These are phyloP conservation scores for Ascochyta viciae-villosae DNA, from an alignment of 2,329 filamentous ascomycete genomes.

Conservation along the genomic window DNA sequence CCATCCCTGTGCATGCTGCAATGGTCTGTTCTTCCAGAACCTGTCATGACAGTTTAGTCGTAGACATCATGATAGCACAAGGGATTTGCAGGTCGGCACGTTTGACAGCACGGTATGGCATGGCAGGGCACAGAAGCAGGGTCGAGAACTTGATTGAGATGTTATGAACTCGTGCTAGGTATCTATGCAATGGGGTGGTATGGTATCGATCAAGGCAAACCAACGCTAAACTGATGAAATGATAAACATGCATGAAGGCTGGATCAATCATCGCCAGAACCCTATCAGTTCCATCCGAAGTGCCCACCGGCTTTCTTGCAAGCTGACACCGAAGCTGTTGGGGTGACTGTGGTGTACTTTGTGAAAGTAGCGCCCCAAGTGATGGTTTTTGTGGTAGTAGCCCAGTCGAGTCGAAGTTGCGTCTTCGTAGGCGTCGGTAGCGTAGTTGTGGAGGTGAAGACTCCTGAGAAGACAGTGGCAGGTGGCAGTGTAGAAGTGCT, in stretches of 20 bases:
- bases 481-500: constrained; percentile 43
- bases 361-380: constrained; percentile 47
- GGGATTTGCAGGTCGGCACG: background rate
- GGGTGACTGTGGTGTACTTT: constrained; percentile 45
- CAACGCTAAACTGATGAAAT: background rate
- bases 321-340: constrained; percentile 42
- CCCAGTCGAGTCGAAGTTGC: constrained; percentile 37
- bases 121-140: background rate
- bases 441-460: constrained; percentile 43
- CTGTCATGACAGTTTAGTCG: background rate
- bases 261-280: background rate
- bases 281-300: constrained; percentile 14
- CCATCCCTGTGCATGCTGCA: constrained; percentile 1
- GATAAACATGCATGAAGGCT: background rate
- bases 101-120: background rate
- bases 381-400: constrained; percentile 42
- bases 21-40: background rate
- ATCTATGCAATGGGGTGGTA: background rate
- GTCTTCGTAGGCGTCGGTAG: constrained; percentile 44
- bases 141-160: background rate
- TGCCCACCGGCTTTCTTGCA: constrained; percentile 47
- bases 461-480: constrained; percentile 45
- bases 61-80: background rate
- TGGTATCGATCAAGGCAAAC: background rate
- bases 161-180: background rate